Evolutionary conservation across 1,284 basidiomycete species (phyloP).

Genomic region (Agaricales sp.): DNA sequence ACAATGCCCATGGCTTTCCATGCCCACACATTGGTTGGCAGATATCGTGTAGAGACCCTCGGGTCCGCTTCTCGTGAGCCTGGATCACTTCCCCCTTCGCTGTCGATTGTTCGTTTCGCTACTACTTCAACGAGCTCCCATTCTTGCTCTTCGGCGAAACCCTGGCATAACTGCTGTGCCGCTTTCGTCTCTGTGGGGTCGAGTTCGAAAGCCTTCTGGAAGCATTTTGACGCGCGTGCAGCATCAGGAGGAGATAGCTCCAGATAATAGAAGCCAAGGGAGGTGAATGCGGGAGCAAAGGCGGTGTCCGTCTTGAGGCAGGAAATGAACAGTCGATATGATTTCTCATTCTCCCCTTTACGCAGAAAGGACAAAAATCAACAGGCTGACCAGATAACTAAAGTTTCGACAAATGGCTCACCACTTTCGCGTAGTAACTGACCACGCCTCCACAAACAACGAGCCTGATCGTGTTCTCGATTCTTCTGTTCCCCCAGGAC

Average conservation of each 20-base stretch:
- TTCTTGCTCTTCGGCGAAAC: slow-evolving; percentile 88
- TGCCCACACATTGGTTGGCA: slow-evolving; percentile 89
- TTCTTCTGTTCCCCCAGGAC: slow-evolving; percentile 44
- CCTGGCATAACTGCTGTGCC: slow-evolving; percentile 74
- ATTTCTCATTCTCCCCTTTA: slow-evolving; percentile 42
- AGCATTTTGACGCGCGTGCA: slow-evolving; percentile 87
- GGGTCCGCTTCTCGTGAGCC: slow-evolving; percentile 39
- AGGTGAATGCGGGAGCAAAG: slow-evolving; percentile 90
- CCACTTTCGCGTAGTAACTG: slow-evolving; percentile 71
- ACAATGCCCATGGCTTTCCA: slow-evolving; percentile 97
- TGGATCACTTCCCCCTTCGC: slow-evolving; percentile 73
- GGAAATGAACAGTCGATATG: slow-evolving; percentile 76
- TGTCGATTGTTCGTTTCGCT: slow-evolving; percentile 85
- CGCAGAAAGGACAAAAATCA: slow-evolving; percentile 4
- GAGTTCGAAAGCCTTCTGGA: slow-evolving; percentile 97
- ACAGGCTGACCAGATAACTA: slow-evolving; percentile 1
- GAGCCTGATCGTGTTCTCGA: slow-evolving; percentile 51
- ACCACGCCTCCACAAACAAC: slow-evolving; percentile 81
- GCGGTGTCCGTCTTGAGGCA: slow-evolving; percentile 70
- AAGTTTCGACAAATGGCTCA: slow-evolving; percentile 21
- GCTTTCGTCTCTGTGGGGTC: slow-evolving; percentile 85
- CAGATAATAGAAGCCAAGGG: slow-evolving; percentile 86
- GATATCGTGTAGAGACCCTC: slow-evolving; percentile 38
- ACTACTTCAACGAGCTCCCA: slow-evolving; percentile 97
- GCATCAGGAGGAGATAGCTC: slow-evolving; percentile 72